A percentile compares a stretch with the other conserved stretches of the same genome.
Evolutionary conservation across 345 rosid genomes (phyloP).

Genomic region (Eucalyptus cladocalyx): DNA sequence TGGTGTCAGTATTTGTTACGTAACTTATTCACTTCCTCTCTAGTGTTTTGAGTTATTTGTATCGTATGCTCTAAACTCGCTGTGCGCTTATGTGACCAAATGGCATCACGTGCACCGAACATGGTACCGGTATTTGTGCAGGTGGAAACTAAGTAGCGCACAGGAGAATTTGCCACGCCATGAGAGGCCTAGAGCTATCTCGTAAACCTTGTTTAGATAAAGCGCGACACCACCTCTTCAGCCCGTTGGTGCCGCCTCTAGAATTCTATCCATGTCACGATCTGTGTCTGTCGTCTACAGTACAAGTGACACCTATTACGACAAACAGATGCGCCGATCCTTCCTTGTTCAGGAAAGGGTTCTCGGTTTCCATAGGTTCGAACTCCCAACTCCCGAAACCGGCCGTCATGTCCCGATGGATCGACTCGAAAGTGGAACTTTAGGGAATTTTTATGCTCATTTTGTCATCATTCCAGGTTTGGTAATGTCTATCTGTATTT

Average conservation of each 20-base stretch:
- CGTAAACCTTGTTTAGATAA: too few relatives aligned
- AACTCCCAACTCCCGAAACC: conserved; percentile 70
- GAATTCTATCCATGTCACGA: too few relatives aligned
- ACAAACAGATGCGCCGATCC: conserved; percentile 33
- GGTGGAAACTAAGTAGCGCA: background rate
- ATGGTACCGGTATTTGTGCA: background rate
- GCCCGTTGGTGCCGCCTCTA: too few relatives aligned
- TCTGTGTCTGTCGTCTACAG: too few relatives aligned
- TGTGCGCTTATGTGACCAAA: background rate
- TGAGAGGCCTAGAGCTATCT: too few relatives aligned
- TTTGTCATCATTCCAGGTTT: conserved; percentile 24
- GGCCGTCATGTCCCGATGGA: conserved; percentile 41
- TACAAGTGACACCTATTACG: fast-evolving
- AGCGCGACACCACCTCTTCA: too few relatives aligned
- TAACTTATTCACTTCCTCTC: background rate
- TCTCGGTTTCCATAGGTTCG: conserved; percentile 45
- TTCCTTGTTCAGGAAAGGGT: conserved; percentile 39
- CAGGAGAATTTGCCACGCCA: background rate
- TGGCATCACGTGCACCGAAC: background rate
- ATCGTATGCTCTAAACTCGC: background rate
- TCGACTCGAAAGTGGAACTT: conserved; percentile 8
- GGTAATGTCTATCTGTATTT: background rate
- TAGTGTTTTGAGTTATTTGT: background rate
- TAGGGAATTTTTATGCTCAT: background rate
- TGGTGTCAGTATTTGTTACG: too few relatives aligned